Base-by-base conservation (phyloP, 1,284 basidiomycete genomes). In the Pseudozyma thailandica region DNA sequence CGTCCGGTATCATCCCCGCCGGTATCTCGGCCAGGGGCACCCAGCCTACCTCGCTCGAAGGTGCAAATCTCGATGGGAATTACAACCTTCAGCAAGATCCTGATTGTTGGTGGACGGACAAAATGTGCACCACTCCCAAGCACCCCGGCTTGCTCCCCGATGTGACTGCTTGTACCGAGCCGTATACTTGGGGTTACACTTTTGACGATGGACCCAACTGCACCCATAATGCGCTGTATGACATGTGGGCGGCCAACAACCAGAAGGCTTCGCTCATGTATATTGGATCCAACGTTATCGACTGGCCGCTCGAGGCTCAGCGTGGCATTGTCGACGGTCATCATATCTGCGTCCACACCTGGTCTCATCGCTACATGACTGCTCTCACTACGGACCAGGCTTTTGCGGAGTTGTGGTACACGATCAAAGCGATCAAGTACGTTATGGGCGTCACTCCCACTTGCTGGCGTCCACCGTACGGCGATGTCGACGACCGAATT, bases 331-430 rank as follows among this genome's bases (percentile, higher is more conserved):
- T 56, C 12, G 76, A 76, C 44, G 74, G 74, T 3, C 76, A 77
- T 28, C 61, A 75, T 31, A 57, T 76, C 26, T 76, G 74, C 33
- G 66, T 61, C 10, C 73, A 75, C 46, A 65, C 62, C 5, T 86
- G 85, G 85, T 84, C 82, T 9, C 85, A 86, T 68, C 79, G 75
- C 59, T 84, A 84, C 75, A 84, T 86, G 84, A 87, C 86, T 3
- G 75, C 84, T 16, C 72, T 86, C 31, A 82, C 49, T 84, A 58
- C 85, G 77, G 84, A 85, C 56, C 79, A 85, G 54, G 85, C 83
- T 15, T 87, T 87, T 61, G 85, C 86, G 27, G 86, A 87, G 79
- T 81, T 87, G 18, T 87, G 85, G 77, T 87, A 86, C 82, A 84
- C 85, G 30, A 82, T 82, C 51, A 80, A 85, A 69, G 79, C 78